Base-by-base conservation (phyloP, 202 grass and related monocot genomes). In the Hordeum pubiflorum region DNA sequence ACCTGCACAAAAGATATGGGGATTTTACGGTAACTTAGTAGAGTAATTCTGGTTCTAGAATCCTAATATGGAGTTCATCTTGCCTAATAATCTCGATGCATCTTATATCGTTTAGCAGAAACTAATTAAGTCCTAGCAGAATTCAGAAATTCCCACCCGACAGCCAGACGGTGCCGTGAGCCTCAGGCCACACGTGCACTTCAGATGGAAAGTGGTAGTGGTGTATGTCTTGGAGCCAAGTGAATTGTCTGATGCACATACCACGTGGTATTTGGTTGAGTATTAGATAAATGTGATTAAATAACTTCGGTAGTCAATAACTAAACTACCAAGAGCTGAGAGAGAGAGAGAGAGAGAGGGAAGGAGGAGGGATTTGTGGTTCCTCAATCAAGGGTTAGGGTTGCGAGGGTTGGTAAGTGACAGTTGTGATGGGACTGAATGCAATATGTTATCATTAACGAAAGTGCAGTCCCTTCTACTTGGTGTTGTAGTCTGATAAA, bases 1-100 rank as follows among this genome's bases (percentile, higher is more conserved):
- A 98, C 95, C 95, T 98, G 80, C 31, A 90, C 79, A 78, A 58
- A 63, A 81, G 7, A 76, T 65, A 77, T 89, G 29, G 15, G 26
- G 48, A 31, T 52, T 55, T 73, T 54, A 73, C 1, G 44, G 46
- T 33, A 73, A 1, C 2, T 29, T 33, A 73, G 24, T 54, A 54
- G 26, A 33, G 70, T 72, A 72, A 72, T 18, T 52, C 41, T 52
- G 43, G 14, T 26, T 3, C 46, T 17, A 11, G 43, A 72, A 52
- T 72, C 5, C 15, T 72, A 24, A 52, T 18, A 50, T 52, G 70
- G 17, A 20, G 5, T 31, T 52, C 13, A 54, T 20, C 26, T 73
- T 48, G 15, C 26, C 50, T 52, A 31, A n/a, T 32, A 43, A 32
- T 52, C 69, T 33, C 26, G 1, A 18, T 7, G 4, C 7, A 32